phyloP scores from a whole-genome alignment of 129 eudicot genomes.

The Escallonia rubra region DNA sequence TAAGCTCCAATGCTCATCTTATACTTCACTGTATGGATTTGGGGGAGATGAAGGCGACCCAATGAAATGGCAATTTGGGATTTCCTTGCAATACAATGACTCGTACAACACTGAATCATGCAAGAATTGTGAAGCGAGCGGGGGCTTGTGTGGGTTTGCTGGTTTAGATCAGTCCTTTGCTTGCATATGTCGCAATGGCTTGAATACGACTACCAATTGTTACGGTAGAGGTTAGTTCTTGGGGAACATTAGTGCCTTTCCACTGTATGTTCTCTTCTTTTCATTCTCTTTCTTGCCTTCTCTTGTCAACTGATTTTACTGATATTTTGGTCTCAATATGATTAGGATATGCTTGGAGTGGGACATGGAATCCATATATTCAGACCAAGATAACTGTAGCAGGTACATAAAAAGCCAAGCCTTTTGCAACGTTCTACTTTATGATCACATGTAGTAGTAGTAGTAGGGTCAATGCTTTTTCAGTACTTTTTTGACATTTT shows the following conservation, averaged over 20 bases:
- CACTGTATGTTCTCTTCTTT: background rate
- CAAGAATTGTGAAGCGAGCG: slow-evolving; percentile 69
- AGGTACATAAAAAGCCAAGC: slow-evolving; percentile 31
- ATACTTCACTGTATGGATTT: slow-evolving; percentile 58
- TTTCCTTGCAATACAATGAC: slow-evolving; percentile 51
- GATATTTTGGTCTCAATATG: slow-evolving; percentile 12
- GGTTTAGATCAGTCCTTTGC: slow-evolving; percentile 42
- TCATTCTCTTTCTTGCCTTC: background rate
- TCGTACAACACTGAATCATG: slow-evolving; percentile 48
- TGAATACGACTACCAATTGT: slow-evolving; percentile 56
- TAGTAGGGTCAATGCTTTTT: background rate
- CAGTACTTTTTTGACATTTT: background rate
- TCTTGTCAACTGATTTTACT: background rate
- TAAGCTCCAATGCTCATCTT: slow-evolving; percentile 74
- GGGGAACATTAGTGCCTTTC: background rate
- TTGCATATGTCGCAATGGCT: slow-evolving; percentile 69
- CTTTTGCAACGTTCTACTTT: slow-evolving; percentile 12
- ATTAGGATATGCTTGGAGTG: slow-evolving; percentile 64
- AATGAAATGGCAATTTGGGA: slow-evolving; percentile 73
- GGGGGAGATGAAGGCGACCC: slow-evolving; percentile 80
- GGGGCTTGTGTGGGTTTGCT: slow-evolving; percentile 67
- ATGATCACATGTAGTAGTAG: background rate
- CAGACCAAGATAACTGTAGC: slow-evolving; percentile 34
- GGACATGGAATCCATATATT: slow-evolving; percentile 41
- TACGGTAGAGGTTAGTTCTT: slow-evolving; percentile 45